Conservation (phyloP, 2,329 filamentous ascomycete species). For the Pseudogymnoascus pannorum region DNA sequence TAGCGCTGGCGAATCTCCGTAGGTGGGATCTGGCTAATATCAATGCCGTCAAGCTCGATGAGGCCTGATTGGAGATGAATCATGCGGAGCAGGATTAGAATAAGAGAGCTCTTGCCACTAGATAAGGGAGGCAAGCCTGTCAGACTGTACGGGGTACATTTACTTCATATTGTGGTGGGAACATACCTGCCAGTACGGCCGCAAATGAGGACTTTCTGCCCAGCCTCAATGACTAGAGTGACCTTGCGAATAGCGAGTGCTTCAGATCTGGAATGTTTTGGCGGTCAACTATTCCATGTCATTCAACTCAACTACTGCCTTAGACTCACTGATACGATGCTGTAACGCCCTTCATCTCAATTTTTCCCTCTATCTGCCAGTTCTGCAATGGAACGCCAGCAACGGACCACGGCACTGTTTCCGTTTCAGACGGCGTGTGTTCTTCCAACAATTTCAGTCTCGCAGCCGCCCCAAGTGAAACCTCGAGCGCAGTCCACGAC, state of each 20-base stretch:
- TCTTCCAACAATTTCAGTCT: slow-evolving; percentile 48
- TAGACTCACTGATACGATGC: slow-evolving; percentile 25
- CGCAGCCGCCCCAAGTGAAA: slow-evolving; percentile 48
- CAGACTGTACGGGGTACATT: too few species aligned
- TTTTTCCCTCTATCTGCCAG: too few species aligned
- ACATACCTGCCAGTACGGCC: slow-evolving; percentile 43
- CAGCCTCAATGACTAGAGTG: slow-evolving; percentile 40
- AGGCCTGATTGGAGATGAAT: slow-evolving; percentile 35
- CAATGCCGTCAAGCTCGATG: slow-evolving; percentile 37
- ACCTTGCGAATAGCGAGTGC: too few species aligned
- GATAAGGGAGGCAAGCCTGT: too few species aligned
- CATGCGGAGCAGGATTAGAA: slow-evolving; percentile 42
- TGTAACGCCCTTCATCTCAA: slow-evolving; percentile 28
- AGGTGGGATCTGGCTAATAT: slow-evolving; percentile 33
- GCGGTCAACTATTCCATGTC: too few species aligned
- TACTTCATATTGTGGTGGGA: not conserved
- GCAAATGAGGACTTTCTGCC: slow-evolving; percentile 44
- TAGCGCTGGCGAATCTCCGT: slow-evolving; percentile 30
- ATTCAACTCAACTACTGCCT: not conserved
- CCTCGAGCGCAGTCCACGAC: slow-evolving; percentile 51
- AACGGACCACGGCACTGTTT: too few species aligned
- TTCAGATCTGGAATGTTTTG: too few species aligned
- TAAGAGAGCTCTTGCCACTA: slow-evolving; percentile 35
- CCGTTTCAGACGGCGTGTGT: too few species aligned
- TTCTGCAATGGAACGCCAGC: too few species aligned